A percentile compares a stretch with the other conserved stretches of the same genome.
These are phyloP conservation scores for Bisporella sp. DNA, from an alignment of 2,329 filamentous ascomycete species.

Conservation along the genomic window DNA sequence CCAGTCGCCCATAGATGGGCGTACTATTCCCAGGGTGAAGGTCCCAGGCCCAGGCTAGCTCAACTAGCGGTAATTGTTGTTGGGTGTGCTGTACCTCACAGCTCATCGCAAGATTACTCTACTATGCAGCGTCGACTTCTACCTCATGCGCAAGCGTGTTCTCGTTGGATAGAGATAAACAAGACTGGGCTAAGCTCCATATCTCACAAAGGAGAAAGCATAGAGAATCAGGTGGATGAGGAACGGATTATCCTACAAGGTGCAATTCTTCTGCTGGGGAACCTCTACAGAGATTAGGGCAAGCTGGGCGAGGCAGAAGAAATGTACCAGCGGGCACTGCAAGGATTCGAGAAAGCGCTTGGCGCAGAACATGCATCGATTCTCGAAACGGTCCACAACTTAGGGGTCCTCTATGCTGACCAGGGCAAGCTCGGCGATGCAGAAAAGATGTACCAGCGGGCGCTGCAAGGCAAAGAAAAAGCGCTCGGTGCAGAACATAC, in stretches of 20 bases:
- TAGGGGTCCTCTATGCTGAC: not conserved
- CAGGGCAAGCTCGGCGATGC: too few species aligned
- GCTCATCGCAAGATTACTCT: not conserved
- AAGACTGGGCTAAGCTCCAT: not conserved
- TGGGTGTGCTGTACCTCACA: not conserved
- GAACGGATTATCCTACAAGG: not conserved
- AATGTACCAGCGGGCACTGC: not conserved
- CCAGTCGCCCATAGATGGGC: slow-evolving; percentile 5
- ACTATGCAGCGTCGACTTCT: slow-evolving; percentile 3
- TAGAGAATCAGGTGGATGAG: not conserved
- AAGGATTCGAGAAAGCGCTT: not conserved
- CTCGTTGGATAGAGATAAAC: not conserved
- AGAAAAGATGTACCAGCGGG: too few species aligned
- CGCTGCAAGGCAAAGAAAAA: too few species aligned
- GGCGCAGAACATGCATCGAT: not conserved
- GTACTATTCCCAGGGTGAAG: slow-evolving; percentile 1
- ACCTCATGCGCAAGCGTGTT: slow-evolving; percentile 3
- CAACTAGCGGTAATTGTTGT: slow-evolving; percentile 4
- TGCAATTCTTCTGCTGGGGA: not conserved
- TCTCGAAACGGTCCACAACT: not conserved
- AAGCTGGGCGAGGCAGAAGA: not conserved
- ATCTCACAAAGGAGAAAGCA: not conserved
- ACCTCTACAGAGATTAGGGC: not conserved
- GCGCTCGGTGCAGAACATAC: too few species aligned
- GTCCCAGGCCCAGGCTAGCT: not conserved